phyloP scores from a whole-genome alignment of 805 yeast genomes.

The Saturnispora gosingensis region DNA sequence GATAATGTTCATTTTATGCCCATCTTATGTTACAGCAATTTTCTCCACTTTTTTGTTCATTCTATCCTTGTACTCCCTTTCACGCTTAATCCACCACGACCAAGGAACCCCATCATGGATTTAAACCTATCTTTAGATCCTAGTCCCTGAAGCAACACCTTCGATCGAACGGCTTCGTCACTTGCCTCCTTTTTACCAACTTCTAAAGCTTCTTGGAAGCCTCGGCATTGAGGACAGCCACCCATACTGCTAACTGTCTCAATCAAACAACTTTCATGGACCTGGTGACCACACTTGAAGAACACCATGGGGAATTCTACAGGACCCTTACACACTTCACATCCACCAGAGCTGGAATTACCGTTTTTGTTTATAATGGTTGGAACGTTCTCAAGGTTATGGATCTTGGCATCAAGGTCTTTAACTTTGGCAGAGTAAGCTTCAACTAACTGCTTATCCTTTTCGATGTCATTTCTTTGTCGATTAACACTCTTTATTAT shows the following conservation, averaged over 20 bases:
- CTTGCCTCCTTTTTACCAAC: slow-evolving; percentile 52
- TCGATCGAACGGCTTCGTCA: slow-evolving; percentile 51
- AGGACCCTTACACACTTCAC: slow-evolving; percentile 54
- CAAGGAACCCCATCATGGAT: slow-evolving; percentile 71
- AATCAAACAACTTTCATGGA: slow-evolving; percentile 62
- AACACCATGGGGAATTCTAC: slow-evolving; percentile 75
- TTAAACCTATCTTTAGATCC: slow-evolving; percentile 57
- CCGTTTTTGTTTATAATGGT: slow-evolving; percentile 38
- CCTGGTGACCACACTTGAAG: slow-evolving; percentile 80
- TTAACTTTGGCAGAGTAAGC: slow-evolving; percentile 62
- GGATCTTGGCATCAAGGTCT: slow-evolving; percentile 43
- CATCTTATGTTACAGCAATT: not conserved
- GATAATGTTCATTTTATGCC: not conserved
- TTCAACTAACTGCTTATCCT: slow-evolving; percentile 54
- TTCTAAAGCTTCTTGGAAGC: slow-evolving; percentile 58
- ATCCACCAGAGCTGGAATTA: slow-evolving; percentile 34
- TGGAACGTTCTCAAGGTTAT: slow-evolving; percentile 37
- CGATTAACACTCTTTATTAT: slow-evolving; percentile 50
- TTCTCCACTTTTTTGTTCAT: not conserved
- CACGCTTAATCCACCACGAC: slow-evolving; percentile 62
- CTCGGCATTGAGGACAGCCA: slow-evolving; percentile 66
- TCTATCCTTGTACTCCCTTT: not conserved
- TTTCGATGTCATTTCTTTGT: slow-evolving; percentile 56
- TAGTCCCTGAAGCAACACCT: slow-evolving; percentile 51
- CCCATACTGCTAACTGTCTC: slow-evolving; percentile 15